Percentiles rank a stretch among this genome's conserved stretches.
Evolutionary conservation across 495 filamentous ascomycete genomes (phyloP).

Genomic region (Penicillium longicatenatum): DNA sequence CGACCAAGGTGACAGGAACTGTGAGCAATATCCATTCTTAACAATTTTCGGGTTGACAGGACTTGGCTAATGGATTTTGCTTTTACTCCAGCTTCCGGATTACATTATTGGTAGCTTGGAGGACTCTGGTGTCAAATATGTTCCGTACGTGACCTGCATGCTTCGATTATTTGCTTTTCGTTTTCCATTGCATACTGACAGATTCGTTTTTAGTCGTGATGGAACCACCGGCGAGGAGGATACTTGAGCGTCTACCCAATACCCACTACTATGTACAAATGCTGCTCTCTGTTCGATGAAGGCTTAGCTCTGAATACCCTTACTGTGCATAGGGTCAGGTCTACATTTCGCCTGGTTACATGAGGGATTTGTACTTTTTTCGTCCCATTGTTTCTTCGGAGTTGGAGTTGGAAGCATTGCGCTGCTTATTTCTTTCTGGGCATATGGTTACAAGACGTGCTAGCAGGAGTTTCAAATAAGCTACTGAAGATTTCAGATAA

Average conservation of each 20-base stretch:
- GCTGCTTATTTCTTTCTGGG: constrained; percentile 15
- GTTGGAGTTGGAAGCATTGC: constrained; percentile 31
- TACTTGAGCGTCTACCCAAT: background rate
- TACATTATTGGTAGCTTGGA: constrained; percentile 66
- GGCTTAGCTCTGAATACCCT: background rate
- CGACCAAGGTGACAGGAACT: constrained; percentile 83
- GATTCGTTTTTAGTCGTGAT: constrained; percentile 41
- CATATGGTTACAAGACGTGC: constrained; percentile 17
- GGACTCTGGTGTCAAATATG: constrained; percentile 69
- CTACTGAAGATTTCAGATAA: background rate
- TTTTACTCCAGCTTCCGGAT: constrained; percentile 50
- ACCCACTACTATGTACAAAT: constrained; percentile 1
- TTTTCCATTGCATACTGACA: constrained; percentile 3
- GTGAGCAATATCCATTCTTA: constrained; percentile 39
- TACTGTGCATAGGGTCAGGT: background rate
- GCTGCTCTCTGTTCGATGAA: background rate
- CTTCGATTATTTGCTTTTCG: background rate
- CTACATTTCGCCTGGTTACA: background rate
- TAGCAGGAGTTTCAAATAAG: constrained; percentile 11
- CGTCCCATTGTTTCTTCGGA: constrained; percentile 11
- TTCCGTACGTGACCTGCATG: constrained; percentile 51
- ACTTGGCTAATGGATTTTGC: background rate
- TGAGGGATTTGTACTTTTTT: background rate
- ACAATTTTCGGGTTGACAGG: background rate
- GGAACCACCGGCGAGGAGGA: constrained; percentile 56